A percentile compares a stretch with the other conserved stretches of the same genome.
Evolutionary conservation across 306 rosid genomes (phyloP).

Genomic region (Rosa multiflora): DNA sequence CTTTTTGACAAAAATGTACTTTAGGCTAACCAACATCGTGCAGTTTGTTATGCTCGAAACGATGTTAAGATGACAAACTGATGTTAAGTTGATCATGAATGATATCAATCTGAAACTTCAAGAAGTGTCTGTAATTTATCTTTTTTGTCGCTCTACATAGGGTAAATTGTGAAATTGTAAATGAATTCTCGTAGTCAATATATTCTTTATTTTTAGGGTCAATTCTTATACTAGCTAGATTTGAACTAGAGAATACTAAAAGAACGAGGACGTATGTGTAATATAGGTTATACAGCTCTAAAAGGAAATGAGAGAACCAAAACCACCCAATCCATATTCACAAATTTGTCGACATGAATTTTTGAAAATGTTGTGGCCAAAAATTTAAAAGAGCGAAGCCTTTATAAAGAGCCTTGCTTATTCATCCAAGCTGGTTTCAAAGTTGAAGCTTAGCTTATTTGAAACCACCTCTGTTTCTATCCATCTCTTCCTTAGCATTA

Average conservation of each 20-base stretch:
- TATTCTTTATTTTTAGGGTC: too few relatives aligned
- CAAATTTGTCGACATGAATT: constrained; percentile 16
- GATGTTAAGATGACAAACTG: not conserved
- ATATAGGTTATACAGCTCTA: constrained; percentile 22
- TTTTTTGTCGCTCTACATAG: too few relatives aligned
- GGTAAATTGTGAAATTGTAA: not conserved
- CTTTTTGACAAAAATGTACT: not conserved
- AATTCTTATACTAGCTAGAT: not conserved
- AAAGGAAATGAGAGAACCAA: constrained; percentile 44
- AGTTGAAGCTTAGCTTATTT: not conserved
- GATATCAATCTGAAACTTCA: not conserved
- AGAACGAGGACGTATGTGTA: constrained; percentile 38
- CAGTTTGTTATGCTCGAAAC: not conserved
- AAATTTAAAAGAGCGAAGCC: constrained; percentile 12
- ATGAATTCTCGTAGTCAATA: not conserved
- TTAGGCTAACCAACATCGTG: too few relatives aligned
- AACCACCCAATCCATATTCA: constrained; percentile 44
- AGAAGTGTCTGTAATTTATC: too few relatives aligned
- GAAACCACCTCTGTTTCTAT: constrained; percentile 10
- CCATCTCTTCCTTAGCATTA: not conserved
- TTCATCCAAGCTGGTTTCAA: constrained; percentile 33
- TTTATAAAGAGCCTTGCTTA: constrained; percentile 28
- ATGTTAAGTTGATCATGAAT: not conserved
- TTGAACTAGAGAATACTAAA: constrained; percentile 27
- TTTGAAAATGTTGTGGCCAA: not conserved